phyloP scores from a whole-genome alignment of 1,284 basidiomycete species.

The Naganishia sp. region DNA sequence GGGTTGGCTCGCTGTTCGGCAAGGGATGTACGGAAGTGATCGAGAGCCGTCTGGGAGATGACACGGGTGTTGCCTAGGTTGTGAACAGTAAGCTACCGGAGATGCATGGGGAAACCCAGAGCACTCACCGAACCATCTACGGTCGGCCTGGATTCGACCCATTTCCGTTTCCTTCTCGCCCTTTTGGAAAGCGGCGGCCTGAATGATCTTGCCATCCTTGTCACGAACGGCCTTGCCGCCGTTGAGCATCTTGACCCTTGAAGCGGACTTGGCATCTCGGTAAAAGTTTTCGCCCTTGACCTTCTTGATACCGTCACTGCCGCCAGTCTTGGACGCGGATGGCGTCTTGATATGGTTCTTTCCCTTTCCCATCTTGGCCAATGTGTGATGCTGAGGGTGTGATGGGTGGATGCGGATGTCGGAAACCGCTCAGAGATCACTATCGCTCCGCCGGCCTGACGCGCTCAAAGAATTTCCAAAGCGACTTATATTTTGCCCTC shows the following conservation, averaged over 20 bases:
- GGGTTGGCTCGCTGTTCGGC: constrained; percentile 82
- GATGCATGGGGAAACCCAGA: not conserved
- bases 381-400: not conserved
- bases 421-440: constrained; percentile 6
- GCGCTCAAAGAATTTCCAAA: not conserved
- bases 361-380: constrained; percentile 50
- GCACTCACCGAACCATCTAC: constrained; percentile 87
- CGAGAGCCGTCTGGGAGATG: constrained; percentile 91
- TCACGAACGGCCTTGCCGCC: constrained; percentile 86
- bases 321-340: constrained; percentile 37
- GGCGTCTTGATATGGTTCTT: constrained; percentile 51
- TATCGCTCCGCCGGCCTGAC: not conserved
- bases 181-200: constrained; percentile 91
- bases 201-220: constrained; percentile 82
- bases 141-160: constrained; percentile 87
- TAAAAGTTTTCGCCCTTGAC: constrained; percentile 90
- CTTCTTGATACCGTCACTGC: constrained; percentile 59
- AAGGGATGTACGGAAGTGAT: constrained; percentile 88
- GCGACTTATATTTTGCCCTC: constrained; percentile 9
- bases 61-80: constrained; percentile 88
- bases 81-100: not conserved
- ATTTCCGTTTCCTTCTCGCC: constrained; percentile 82
- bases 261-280: constrained; percentile 82
- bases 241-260: constrained; percentile 82
- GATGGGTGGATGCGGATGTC: constrained; percentile 12